phyloP scores from a whole-genome alignment of 306 rosid genomes.

The Chamaecrista fasciculata region DNA sequence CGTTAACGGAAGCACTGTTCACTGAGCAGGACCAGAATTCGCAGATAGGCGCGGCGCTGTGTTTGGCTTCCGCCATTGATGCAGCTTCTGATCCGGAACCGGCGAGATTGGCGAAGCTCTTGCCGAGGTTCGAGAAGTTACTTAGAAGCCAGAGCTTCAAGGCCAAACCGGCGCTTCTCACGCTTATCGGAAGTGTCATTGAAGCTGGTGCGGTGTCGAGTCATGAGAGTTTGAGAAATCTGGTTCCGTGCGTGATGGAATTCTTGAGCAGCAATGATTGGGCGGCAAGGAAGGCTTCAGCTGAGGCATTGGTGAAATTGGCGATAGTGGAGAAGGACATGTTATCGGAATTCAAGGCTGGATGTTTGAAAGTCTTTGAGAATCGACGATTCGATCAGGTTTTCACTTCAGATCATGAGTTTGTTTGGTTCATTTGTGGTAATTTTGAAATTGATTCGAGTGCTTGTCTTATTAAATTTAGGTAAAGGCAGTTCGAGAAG shows the following conservation, averaged over 20 bases:
- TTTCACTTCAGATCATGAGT: constrained; percentile 3
- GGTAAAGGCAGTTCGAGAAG: constrained; percentile 89
- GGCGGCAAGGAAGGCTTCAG: constrained; percentile 90
- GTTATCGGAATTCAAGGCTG: constrained; percentile 71
- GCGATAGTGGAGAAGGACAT: constrained; percentile 61
- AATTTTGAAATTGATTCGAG: constrained; percentile 29
- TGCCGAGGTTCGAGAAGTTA: constrained; percentile 79
- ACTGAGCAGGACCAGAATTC: constrained; percentile 87
- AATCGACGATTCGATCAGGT: constrained; percentile 84
- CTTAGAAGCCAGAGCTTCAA: constrained; percentile 66
- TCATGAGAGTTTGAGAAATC: constrained; percentile 45
- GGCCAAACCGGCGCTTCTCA: constrained; percentile 78
- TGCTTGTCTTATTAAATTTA: constrained; percentile 29
- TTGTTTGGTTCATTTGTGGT: constrained; percentile 23
- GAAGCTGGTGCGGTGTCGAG: constrained; percentile 65
- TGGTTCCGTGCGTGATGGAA: constrained; percentile 68
- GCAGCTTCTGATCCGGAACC: constrained; percentile 75
- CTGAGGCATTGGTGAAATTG: constrained; percentile 66
- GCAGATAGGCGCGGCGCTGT: constrained; percentile 85
- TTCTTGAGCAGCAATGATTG: constrained; percentile 69
- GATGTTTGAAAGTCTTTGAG: constrained; percentile 62
- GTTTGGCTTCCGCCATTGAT: constrained; percentile 75
- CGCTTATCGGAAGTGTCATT: constrained; percentile 66
- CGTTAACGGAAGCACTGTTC: constrained; percentile 76
- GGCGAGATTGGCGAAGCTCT: constrained; percentile 60